phyloP scores from a whole-genome alignment of 345 rosid genomes.

The Populus alba region DNA sequence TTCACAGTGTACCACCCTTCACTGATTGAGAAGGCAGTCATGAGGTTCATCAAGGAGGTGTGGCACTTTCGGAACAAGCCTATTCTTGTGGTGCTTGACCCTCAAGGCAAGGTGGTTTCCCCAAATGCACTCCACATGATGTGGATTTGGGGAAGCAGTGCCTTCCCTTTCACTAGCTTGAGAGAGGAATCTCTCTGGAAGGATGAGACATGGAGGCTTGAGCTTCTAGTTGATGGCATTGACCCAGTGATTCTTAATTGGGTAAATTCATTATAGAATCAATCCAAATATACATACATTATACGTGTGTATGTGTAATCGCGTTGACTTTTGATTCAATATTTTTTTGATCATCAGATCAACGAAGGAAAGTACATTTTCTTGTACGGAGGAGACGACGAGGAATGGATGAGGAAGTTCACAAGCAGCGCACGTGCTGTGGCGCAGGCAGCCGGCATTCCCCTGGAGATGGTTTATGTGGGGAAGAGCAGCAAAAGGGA shows the following conservation, averaged over 20 bases:
- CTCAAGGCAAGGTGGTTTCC: slow-evolving; percentile 71
- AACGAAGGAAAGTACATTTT: slow-evolving; percentile 73
- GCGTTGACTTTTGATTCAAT: background rate
- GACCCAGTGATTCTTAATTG: slow-evolving; percentile 64
- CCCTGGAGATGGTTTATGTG: slow-evolving; percentile 73
- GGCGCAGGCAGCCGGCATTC: slow-evolving; percentile 50
- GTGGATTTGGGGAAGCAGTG: slow-evolving; percentile 96
- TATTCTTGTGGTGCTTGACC: slow-evolving; percentile 83
- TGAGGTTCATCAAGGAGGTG: slow-evolving; percentile 60
- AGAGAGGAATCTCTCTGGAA: slow-evolving; percentile 87
- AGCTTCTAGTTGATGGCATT: slow-evolving; percentile 74
- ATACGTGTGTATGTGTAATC: too few species aligned
- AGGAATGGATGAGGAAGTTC: slow-evolving; percentile 81
- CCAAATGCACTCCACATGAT: slow-evolving; percentile 97
- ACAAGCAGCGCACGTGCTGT: slow-evolving; percentile 47
- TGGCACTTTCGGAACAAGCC: slow-evolving; percentile 92
- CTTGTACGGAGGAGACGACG: slow-evolving; percentile 84
- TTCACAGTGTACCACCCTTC: slow-evolving; percentile 62
- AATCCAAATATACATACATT: background rate
- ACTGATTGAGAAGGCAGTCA: slow-evolving; percentile 58
- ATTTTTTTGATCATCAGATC: slow-evolving; percentile 35
- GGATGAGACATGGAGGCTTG: slow-evolving; percentile 71
- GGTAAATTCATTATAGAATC: slow-evolving; percentile 36
- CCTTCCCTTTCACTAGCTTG: slow-evolving; percentile 82
- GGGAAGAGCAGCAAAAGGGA: slow-evolving; percentile 70